Base-by-base conservation (phyloP, 2,329 filamentous ascomycete species). In the Dactylonectria macrodidyma region DNA sequence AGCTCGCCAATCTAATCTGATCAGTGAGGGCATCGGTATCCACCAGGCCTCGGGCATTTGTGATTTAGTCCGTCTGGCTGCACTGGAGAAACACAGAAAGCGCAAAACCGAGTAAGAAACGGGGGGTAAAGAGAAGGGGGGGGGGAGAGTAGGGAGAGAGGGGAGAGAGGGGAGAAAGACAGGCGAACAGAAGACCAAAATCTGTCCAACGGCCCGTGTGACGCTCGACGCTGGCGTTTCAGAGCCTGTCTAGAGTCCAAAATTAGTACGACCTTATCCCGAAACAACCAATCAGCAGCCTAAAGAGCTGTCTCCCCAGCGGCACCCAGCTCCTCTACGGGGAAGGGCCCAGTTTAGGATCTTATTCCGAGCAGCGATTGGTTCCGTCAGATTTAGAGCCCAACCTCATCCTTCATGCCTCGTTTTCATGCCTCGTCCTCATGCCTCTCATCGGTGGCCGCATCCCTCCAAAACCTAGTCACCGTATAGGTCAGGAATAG, bases 181-280 rank as follows among this genome's bases (percentile, higher is more conserved):
- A 19, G 19, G 26, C 38, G 44, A 51, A 16, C 22, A 44, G 52
- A 52, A 44, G 19, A 22, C 67, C 65, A 62, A 57, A 22, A 22
- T 36, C 24, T 59, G 58, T 61, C 60, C 50, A 67, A 71, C 65
- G 67, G 69, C 56, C 73, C 67, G 72, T 73, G 74, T 67, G 68
- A 72, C 66, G 66, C 65, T 69, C 72, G 64, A 69, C 69, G 67
- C 72, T 73, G 71, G 71, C 69, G 77, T 78, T 78, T 76, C 77
- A 78, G 67, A 73, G 72, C 70, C 76, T 72, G 69, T 68, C 71
- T 65, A 66, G 65, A 69, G 68, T 59, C 74, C 75, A 78, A 76
- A 79, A 75, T 78, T 78, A 78, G 79, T 73, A 76, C 77, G 77
- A 76, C 73, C 74, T 74, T 68, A 75, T 73, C 56, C 72, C 70